Percentiles rank a stretch among this genome's conserved stretches.
These are phyloP conservation scores for Globisporangium emineosum DNA, from an alignment of 352 stramenopile genomes.

Conservation along the genomic window DNA sequence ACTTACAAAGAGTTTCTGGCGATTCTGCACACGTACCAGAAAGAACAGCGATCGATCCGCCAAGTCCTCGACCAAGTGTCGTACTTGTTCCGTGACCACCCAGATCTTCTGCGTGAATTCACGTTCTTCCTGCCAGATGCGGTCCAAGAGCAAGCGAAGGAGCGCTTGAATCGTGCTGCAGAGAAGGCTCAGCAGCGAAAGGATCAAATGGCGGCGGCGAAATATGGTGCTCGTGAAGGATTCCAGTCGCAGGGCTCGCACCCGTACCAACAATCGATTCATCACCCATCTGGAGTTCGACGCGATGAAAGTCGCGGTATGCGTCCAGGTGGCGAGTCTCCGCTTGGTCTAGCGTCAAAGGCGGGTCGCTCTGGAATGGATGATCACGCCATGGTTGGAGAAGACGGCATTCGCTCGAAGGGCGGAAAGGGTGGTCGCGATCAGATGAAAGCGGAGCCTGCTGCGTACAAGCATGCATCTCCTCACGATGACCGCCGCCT, in stretches of 20 bases:
- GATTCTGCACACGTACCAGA: conserved; percentile 99
- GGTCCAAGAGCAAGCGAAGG: conserved; percentile 96
- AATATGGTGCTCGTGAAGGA: conserved; percentile 30
- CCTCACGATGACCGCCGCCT: conserved; percentile 47
- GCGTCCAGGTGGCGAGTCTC: conserved; percentile 34
- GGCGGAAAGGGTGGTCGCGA: conserved; percentile 32
- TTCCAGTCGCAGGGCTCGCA: conserved; percentile 26
- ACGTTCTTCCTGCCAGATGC: conserved; percentile 99
- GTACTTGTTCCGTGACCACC: conserved; percentile 98
- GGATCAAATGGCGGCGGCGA: conserved; percentile 50
- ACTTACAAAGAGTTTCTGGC: conserved; percentile 99
- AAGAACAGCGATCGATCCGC: conserved; percentile 98
- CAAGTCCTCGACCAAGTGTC: conserved; percentile 98
- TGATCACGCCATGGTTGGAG: conserved; percentile 38
- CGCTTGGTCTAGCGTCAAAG: conserved; percentile 54
- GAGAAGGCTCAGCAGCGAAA: conserved; percentile 93
- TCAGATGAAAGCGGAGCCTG: conserved; percentile 25
- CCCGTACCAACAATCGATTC: conserved; percentile 20
- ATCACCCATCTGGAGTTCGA: conserved; percentile 19
- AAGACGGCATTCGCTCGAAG: conserved; percentile 32
- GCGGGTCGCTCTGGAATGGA: conserved; percentile 32
- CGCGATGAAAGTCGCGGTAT: conserved; percentile 39
- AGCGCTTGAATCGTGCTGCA: conserved; percentile 93
- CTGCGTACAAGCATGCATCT: conserved; percentile 43
- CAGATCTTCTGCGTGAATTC: conserved; percentile 99